Evolutionary conservation across 2,329 filamentous ascomycete genomes (phyloP), one percentile per base, ranked within the genome.

Genomic region (Trichophyton verrucosum): DNA sequence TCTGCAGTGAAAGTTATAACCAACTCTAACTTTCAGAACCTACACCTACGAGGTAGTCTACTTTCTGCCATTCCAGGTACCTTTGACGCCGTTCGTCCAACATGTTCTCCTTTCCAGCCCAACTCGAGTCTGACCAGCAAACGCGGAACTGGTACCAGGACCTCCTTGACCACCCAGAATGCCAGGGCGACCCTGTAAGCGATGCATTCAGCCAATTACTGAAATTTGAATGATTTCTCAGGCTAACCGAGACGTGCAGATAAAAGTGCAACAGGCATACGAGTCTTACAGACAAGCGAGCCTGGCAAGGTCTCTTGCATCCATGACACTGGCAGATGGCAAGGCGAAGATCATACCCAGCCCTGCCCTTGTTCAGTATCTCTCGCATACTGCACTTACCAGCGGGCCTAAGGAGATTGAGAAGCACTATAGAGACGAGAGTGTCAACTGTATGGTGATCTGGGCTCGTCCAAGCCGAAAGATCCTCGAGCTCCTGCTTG

Each of bases 21-120:
- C 1, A 24, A 24, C 22, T 24, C 22, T 24, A 24, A 24, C 22
- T 3, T 24, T 24, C 22, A 24, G 22, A 24, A 2, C 3, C 22
- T 24, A 3, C 22, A 24, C 3, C 22, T 24, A 24, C 22, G 2
- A 24, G 22, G 22, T 3, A 24, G 22, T 13, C 6, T 38, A 13
- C 33, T 38, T 38, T 9, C 33, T 38, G 11, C 11, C 13, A 38
- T 38, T 13, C 15, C 40, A 44, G 3, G 15, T 17, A 44, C 6
- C 40, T 51, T 51, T 13, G 5, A 8, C 30, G 30, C n/a, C 15
- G 27, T n/a, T 17, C 17, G 3, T 33, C n/a, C 30, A 42, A 17
- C 51, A 60, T 62, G 58, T 62, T 62, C 42, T 60, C 61, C 9
- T 62, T 62, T 46, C 61, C 58, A 27, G 57, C 61, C 11, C 61